These are phyloP conservation scores for Phytophthora palmivora DNA, from an alignment of 352 stramenopile genomes.

Conservation along the genomic window DNA sequence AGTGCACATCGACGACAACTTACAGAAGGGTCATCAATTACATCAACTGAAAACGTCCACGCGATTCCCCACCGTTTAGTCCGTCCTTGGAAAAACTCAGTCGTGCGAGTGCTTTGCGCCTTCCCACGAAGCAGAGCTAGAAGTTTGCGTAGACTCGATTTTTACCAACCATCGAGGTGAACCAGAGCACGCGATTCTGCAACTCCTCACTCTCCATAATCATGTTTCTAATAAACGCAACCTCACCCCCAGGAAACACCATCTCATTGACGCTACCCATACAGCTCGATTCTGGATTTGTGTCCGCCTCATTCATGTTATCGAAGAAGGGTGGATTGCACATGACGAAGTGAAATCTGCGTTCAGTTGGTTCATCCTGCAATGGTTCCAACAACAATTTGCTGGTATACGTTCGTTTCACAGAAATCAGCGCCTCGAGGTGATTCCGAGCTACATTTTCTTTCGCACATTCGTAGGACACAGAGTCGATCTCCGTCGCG, in stretches of 20 bases:
- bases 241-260: slow-evolving; percentile 92
- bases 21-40: slow-evolving; percentile 47
- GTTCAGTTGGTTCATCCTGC: slow-evolving; percentile 19
- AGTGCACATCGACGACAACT: slow-evolving; percentile 10
- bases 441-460: slow-evolving; percentile 92
- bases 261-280: slow-evolving; percentile 85
- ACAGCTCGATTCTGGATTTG: slow-evolving; percentile 75
- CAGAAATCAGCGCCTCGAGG: slow-evolving; percentile 64
- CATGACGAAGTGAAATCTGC: slow-evolving; percentile 93
- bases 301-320: slow-evolving; percentile 74
- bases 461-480: slow-evolving; percentile 81
- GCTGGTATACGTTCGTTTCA: slow-evolving; percentile 54
- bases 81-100: slow-evolving; percentile 95
- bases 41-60: slow-evolving; percentile 85
- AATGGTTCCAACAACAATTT: slow-evolving; percentile 62
- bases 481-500: slow-evolving; percentile 94
- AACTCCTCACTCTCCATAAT: slow-evolving; percentile 91
- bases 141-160: slow-evolving; percentile 92
- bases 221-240: slow-evolving; percentile 94
- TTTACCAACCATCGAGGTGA: slow-evolving; percentile 95
- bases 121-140: slow-evolving; percentile 80
- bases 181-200: slow-evolving; percentile 89
- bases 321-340: slow-evolving; percentile 98
- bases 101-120: slow-evolving; percentile 84
- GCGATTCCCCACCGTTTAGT: slow-evolving; percentile 94